phyloP scores from a whole-genome alignment of 1,139 yeast species.

The Diutina sp. region DNA sequence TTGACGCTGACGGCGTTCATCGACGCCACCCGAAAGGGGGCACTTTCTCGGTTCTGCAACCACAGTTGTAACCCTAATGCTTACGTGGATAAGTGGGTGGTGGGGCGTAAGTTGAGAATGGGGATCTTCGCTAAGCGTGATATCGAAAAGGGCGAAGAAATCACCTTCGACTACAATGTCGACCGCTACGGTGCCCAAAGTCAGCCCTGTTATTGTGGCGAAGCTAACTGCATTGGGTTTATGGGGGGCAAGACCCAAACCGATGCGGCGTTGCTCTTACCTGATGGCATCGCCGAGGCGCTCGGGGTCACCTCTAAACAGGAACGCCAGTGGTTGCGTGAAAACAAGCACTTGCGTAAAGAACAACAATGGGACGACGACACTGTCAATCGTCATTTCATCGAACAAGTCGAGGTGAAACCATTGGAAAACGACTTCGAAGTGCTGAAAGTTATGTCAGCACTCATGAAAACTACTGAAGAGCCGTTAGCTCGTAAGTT shows the following conservation, averaged over 20 bases:
- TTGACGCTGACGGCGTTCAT: conserved; percentile 84
- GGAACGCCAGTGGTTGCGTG: conserved; percentile 54
- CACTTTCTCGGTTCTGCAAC: conserved; percentile 82
- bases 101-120: conserved; percentile 80
- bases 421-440: conserved; percentile 41
- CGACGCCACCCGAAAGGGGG: conserved; percentile 85
- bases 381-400: conserved; percentile 51
- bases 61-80: conserved; percentile 95
- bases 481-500: conserved; percentile 51
- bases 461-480: conserved; percentile 68
- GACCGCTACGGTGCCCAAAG: conserved; percentile 93
- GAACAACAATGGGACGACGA: conserved; percentile 45
- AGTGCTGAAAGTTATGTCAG: conserved; percentile 72
- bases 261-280: conserved; percentile 71
- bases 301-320: conserved; percentile 57
- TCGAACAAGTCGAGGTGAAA: conserved; percentile 41
- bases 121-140: conserved; percentile 82
- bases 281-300: conserved; percentile 77
- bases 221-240: conserved; percentile 79
- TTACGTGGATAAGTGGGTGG: conserved; percentile 95
- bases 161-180: conserved; percentile 91
- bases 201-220: conserved; percentile 93
- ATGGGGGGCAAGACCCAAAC: conserved; percentile 97
- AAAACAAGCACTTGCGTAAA: conserved; percentile 33
- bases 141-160: conserved; percentile 73